Evolutionary conservation across 176 grass and related monocot genomes (phyloP).

Genomic region (Ensete glaucum): DNA sequence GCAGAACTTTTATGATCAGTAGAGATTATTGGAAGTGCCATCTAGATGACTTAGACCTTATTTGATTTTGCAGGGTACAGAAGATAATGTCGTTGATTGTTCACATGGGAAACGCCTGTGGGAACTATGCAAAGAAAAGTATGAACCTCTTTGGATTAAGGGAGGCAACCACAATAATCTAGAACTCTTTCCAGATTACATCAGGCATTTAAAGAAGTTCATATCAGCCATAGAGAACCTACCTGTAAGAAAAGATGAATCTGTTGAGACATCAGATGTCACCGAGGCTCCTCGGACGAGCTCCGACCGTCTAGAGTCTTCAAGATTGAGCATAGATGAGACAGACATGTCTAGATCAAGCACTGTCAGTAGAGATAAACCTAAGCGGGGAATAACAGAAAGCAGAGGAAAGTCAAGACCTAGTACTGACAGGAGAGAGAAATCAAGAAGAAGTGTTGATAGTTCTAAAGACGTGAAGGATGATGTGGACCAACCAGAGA

Average conservation of each 20-base stretch:
- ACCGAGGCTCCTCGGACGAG: constrained; percentile 36
- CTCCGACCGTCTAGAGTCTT: constrained; percentile 37
- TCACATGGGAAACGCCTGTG: constrained; percentile 78
- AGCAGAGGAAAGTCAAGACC: constrained; percentile 40
- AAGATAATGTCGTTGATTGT: constrained; percentile 59
- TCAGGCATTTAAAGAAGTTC: constrained; percentile 72
- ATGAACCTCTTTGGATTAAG: constrained; percentile 84
- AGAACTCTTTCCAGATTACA: constrained; percentile 64
- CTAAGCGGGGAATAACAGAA: constrained; percentile 45
- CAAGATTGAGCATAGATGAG: constrained; percentile 25
- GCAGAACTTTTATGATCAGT: no score
- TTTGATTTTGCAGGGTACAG: constrained; percentile 50
- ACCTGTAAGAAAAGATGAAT: constrained; percentile 21
- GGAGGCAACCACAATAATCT: constrained; percentile 78
- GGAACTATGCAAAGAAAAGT: constrained; percentile 83
- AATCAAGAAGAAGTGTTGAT: constrained; percentile 64
- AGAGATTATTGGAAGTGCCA: no score
- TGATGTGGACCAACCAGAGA: constrained; percentile 39
- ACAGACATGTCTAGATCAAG: constrained; percentile 18
- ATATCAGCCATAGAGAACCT: constrained; percentile 50
- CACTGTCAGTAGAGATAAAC: constrained; percentile 33
- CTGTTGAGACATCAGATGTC: constrained; percentile 22
- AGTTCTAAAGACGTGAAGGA: constrained; percentile 28
- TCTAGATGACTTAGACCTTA: no score
- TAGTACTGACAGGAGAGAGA: constrained; percentile 40